phyloP scores from a whole-genome alignment of 305 asterid genomes.

The Fraxinus albicans region DNA sequence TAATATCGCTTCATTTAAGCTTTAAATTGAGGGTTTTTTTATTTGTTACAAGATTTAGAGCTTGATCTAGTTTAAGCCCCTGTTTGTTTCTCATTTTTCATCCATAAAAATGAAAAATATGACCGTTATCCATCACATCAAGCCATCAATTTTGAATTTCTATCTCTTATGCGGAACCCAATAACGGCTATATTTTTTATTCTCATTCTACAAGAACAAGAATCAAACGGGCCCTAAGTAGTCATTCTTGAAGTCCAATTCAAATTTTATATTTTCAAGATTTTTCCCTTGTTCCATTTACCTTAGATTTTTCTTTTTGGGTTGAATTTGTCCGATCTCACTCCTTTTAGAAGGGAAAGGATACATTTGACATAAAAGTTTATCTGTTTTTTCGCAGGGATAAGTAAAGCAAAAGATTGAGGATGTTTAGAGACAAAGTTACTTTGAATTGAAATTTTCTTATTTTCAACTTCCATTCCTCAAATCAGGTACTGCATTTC shows the following conservation, averaged over 20 bases:
- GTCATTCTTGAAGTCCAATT: no score
- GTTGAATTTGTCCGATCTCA: background rate
- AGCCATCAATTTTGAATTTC: no score
- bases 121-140: no score
- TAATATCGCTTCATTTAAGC: slow-evolving; percentile 20
- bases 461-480: slow-evolving; percentile 22
- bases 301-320: background rate
- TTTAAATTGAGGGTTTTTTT: slow-evolving; percentile 27
- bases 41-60: slow-evolving; percentile 34
- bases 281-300: background rate
- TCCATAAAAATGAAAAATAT: no score
- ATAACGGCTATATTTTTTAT: no score
- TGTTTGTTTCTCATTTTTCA: no score
- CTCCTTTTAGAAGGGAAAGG: background rate
- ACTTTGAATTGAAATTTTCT: slow-evolving; percentile 6
- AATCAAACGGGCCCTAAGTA: no score
- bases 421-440: background rate
- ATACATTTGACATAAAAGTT: no score
- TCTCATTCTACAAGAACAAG: no score
- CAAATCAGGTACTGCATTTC: slow-evolving; percentile 4
- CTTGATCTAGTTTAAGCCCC: slow-evolving; percentile 27
- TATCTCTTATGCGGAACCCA: no score
- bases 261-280: background rate
- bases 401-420: no score
- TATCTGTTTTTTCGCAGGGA: no score